phyloP scores from a whole-genome alignment of 352 stramenopile species.

The Phytopythium boreale region DNA sequence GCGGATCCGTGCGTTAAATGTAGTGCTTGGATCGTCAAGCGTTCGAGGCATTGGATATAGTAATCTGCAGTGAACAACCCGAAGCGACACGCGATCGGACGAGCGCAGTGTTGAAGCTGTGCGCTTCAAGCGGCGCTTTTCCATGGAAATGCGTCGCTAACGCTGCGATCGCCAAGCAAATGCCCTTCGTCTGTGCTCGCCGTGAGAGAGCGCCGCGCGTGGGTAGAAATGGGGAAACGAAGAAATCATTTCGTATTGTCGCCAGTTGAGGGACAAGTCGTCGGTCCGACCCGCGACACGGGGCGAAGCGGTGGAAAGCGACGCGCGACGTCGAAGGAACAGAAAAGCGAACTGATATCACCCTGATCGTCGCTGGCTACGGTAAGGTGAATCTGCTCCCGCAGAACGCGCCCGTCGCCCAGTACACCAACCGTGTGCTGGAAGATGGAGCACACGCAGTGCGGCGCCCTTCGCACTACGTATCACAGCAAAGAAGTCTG shows the following conservation, averaged over 20 bases:
- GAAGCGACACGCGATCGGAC: conserved; percentile 3
- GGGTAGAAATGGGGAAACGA: neutral
- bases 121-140: conserved; percentile 2
- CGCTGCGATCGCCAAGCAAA: neutral
- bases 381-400: neutral
- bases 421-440: neutral
- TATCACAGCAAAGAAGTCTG: neutral
- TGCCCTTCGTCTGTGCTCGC: neutral
- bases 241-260: neutral
- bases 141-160: neutral
- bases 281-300: neutral
- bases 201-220: no score
- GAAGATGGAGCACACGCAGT: neutral
- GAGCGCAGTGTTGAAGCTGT: conserved; percentile 2
- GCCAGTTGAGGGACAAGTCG: neutral
- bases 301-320: neutral
- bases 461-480: neutral
- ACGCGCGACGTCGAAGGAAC: neutral
- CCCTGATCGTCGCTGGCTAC: neutral
- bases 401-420: neutral
- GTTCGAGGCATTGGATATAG: no score
- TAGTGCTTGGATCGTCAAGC: neutral
- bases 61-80: neutral
- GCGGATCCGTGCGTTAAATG: no score
- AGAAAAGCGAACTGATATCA: neutral